A percentile compares a stretch with the other conserved stretches of the same genome.
Conservation (phyloP, 257 asterid genomes). For the Capsicum baccatum region DNA sequence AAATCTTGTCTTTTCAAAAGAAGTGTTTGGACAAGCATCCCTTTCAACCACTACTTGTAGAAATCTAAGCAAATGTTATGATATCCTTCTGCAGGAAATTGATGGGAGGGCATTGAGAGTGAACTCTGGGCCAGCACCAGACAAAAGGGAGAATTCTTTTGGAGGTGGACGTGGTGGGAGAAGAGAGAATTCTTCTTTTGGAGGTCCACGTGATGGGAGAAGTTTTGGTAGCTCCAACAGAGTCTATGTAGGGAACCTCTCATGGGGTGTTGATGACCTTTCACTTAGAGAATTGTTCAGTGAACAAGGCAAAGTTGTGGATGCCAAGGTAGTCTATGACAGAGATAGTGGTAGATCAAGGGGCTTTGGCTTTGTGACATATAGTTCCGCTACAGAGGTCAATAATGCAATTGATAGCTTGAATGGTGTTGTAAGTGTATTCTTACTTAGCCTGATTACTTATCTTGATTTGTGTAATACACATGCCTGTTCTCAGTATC, state of each 20-base stretch:
- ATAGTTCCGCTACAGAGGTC: constrained; percentile 66
- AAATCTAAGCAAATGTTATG: background rate
- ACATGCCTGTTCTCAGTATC: background rate
- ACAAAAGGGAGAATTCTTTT: constrained; percentile 53
- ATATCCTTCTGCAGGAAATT: constrained; percentile 62
- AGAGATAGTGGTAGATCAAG: constrained; percentile 90
- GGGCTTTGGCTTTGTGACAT: constrained; percentile 94
- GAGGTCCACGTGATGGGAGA: constrained; percentile 64
- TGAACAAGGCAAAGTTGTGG: constrained; percentile 77
- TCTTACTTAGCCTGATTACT: background rate
- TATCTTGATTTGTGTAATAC: background rate
- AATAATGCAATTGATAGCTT: constrained; percentile 59
- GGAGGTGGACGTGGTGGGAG: constrained; percentile 63
- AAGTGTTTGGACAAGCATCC: background rate
- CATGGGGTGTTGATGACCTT: constrained; percentile 86
- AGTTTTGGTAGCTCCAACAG: constrained; percentile 53
- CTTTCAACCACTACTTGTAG: background rate
- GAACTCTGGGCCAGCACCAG: constrained; percentile 82
- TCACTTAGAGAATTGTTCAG: constrained; percentile 73
- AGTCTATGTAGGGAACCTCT: constrained; percentile 79
- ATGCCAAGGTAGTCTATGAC: constrained; percentile 81
- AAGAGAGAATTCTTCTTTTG: constrained; percentile 36
- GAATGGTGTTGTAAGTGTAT: constrained; percentile 72
- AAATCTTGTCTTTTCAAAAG: background rate
- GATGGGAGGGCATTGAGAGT: constrained; percentile 84